Percentiles rank a stretch among this genome's conserved stretches.
Evolutionary conservation across 352 stramenopile genomes (phyloP).

Genomic region (Pythium dissotocum): DNA sequence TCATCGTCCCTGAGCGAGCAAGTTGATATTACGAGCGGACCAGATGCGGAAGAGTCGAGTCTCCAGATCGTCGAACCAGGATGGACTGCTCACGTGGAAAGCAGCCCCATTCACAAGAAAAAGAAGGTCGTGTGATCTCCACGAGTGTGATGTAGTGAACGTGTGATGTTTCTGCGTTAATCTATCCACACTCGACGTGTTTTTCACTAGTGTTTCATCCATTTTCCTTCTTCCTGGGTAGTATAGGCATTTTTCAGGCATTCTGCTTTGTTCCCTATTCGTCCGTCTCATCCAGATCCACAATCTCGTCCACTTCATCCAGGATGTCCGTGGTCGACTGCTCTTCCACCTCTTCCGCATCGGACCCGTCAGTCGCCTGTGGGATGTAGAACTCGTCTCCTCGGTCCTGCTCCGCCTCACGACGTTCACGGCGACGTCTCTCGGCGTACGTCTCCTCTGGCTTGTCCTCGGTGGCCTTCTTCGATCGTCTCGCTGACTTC

Average conservation of each 20-base stretch:
- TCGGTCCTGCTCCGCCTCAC: slow-evolving; percentile 33
- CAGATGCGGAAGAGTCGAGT: neutral
- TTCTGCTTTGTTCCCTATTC: slow-evolving; percentile 5
- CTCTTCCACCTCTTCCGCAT: slow-evolving; percentile 16
- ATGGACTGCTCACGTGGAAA: slow-evolving; percentile 44
- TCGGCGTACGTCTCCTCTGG: slow-evolving; percentile 32
- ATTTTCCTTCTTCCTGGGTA: neutral
- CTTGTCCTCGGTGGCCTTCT: slow-evolving; percentile 18
- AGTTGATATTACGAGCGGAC: neutral
- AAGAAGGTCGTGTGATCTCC: slow-evolving; percentile 30
- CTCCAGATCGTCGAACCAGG: neutral
- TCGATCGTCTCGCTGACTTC: neutral
- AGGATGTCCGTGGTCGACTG: neutral
- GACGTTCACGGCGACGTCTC: slow-evolving; percentile 24
- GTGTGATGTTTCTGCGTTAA: slow-evolving; percentile 5
- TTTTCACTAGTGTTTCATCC: neutral
- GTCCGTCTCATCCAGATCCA: slow-evolving; percentile 55
- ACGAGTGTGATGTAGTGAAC: slow-evolving; percentile 14
- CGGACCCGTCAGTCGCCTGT: slow-evolving; percentile 30
- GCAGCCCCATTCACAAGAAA: slow-evolving; percentile 39
- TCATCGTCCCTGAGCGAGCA: neutral
- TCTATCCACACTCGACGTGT: neutral
- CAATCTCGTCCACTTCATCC: slow-evolving; percentile 37
- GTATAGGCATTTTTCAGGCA: too few relatives aligned
- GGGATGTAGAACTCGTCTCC: slow-evolving; percentile 50